These are phyloP conservation scores for Cubamyces sp. DNA, from an alignment of 768 basidiomycete species.

Conservation along the genomic window DNA sequence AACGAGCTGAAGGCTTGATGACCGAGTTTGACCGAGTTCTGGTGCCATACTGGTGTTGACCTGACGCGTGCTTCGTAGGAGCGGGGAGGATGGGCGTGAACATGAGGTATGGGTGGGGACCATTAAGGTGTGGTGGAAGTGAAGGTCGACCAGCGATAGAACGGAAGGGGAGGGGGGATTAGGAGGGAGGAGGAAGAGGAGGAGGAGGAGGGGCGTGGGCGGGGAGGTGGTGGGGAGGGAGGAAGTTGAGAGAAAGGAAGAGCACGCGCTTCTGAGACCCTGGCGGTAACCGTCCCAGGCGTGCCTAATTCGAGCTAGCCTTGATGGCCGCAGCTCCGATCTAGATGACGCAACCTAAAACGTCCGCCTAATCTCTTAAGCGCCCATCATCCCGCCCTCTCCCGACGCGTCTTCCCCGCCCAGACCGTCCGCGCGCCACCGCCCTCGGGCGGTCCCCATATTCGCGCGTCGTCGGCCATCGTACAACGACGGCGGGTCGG, in stretches of 20 bases:
- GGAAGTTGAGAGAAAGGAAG: slow-evolving; percentile 31
- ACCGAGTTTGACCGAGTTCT: slow-evolving; percentile 55
- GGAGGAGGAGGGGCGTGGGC: slow-evolving; percentile 30
- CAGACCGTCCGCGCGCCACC: slow-evolving; percentile 4
- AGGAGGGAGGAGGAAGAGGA: slow-evolving; percentile 22
- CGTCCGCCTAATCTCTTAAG: slow-evolving; percentile 21
- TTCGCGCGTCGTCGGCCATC: background rate
- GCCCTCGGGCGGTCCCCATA: slow-evolving; percentile 1
- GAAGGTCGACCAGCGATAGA: slow-evolving; percentile 38
- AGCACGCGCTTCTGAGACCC: slow-evolving; percentile 33
- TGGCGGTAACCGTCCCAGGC: slow-evolving; percentile 36
- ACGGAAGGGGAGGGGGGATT: background rate
- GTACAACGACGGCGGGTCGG: too few species aligned
- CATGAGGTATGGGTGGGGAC: slow-evolving; percentile 34
- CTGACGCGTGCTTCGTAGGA: slow-evolving; percentile 34
- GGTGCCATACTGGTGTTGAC: slow-evolving; percentile 53
- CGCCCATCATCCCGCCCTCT: slow-evolving; percentile 14
- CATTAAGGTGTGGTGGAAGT: slow-evolving; percentile 34
- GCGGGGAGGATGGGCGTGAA: slow-evolving; percentile 30
- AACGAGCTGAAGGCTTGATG: slow-evolving; percentile 56
- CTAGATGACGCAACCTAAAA: slow-evolving; percentile 37
- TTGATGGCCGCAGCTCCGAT: slow-evolving; percentile 38
- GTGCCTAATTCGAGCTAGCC: slow-evolving; percentile 36
- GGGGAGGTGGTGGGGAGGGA: slow-evolving; percentile 35
- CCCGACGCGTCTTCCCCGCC: slow-evolving; percentile 4